Conservation (phyloP, 176 grass and related monocot species). For the Pontederia paniculata region DNA sequence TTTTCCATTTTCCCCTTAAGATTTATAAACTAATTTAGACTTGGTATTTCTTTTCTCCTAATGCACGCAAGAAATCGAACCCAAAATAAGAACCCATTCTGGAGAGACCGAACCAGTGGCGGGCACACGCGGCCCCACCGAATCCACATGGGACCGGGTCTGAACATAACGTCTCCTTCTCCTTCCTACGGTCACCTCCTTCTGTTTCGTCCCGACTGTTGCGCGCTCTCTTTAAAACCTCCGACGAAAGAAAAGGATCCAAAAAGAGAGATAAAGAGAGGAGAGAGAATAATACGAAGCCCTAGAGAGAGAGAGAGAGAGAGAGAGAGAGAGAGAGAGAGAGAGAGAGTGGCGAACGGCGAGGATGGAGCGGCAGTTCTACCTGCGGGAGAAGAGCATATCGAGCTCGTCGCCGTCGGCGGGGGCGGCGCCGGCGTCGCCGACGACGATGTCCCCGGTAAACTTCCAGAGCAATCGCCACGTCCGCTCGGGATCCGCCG, state of each 20-base stretch:
- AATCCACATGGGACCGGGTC: no score
- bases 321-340: not conserved
- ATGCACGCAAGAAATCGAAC: no score
- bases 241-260: not conserved
- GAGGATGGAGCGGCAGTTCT: not conserved
- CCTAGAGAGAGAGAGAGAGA: not conserved
- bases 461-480: slow-evolving; percentile 12
- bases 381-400: slow-evolving; percentile 27
- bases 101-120: no score
- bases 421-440: not conserved
- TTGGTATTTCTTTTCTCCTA: no score
- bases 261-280: not conserved
- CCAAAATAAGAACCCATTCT: no score
- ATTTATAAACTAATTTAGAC: no score
- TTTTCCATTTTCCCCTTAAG: no score
- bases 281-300: not conserved
- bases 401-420: slow-evolving; percentile 8
- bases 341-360: not conserved
- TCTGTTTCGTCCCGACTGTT: no score
- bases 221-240: no score
- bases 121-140: no score
- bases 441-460: slow-evolving; percentile 39
- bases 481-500: slow-evolving; percentile 24
- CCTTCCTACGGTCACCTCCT: no score
- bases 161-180: no score